These are phyloP conservation scores for Podila verticillata DNA, from an alignment of 192 early-diverging fungal species.

Conservation along the genomic window DNA sequence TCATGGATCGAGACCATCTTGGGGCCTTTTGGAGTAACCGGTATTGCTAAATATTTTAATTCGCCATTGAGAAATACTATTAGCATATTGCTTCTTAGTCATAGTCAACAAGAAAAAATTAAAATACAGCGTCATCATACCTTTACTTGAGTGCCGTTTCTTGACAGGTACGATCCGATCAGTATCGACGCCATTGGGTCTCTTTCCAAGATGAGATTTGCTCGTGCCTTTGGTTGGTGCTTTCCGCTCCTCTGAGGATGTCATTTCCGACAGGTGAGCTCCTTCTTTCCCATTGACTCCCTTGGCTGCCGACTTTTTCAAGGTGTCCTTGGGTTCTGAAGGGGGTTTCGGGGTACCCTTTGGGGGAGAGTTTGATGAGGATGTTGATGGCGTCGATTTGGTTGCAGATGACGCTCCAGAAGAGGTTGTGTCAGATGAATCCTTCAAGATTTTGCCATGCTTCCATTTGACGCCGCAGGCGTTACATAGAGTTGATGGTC, in stretches of 20 bases:
- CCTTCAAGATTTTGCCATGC: conserved; percentile 75
- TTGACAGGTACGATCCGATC: conserved; percentile 44
- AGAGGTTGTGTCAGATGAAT: conserved; percentile 8
- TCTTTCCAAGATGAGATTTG: not conserved
- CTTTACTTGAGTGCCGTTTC: conserved; percentile 29
- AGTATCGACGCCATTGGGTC: conserved; percentile 2
- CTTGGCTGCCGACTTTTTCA: too few species aligned
- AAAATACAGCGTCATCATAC: not conserved
- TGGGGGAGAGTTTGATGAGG: not conserved
- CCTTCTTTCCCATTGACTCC: too few species aligned
- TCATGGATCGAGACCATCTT: conserved; percentile 38
- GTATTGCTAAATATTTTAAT: not conserved
- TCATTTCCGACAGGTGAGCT: too few species aligned
- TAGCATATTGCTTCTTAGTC: too few species aligned
- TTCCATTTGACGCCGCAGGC: conserved; percentile 88
- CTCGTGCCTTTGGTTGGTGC: not conserved
- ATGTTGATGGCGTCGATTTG: conserved; percentile 2
- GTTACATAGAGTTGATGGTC: conserved; percentile 74
- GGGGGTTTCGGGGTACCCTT: not conserved
- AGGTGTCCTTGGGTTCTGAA: not conserved
- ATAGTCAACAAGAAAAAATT: not conserved
- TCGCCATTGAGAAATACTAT: too few species aligned
- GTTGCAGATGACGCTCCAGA: not conserved
- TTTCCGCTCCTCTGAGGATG: too few species aligned
- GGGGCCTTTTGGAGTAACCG: conserved; percentile 9